Evolutionary conservation across 768 basidiomycete species (phyloP), one percentile per base, ranked within the genome.

Genomic region (Panaeolus papilionaceus): DNA sequence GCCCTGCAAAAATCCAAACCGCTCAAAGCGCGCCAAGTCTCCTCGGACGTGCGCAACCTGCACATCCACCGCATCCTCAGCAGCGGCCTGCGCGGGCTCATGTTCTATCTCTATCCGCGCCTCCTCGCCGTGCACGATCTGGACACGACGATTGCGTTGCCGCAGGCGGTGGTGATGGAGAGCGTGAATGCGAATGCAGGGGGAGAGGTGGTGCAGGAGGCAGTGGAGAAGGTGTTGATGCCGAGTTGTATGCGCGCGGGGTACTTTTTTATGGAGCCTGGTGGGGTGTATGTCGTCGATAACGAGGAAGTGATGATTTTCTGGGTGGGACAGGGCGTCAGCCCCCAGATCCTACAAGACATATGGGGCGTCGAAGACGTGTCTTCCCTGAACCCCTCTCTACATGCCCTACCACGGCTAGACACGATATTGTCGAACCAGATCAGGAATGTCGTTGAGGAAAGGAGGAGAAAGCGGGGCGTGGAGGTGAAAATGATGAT

Each of bases 31-130:
- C 89, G 93, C 16, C 90, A 88, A 71, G 96, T 99, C 62, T 90
- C 92, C 6, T 91, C 95, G n/a, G 98, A 99, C 73, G 95, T 96
- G 11, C 91, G 98, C 63, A 94, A 95, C 71, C 92, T 91, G 74
- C 86, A 92, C 73, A 89, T 90, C 62, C 92, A 96, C 70, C 86
- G 88, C 71, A 83, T 98, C 61, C 85, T 88, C 69, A 87, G 89
- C 0, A 87, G 91, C 82, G 82, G 88, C 64, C 88, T 92, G 10
- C 88, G 92, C 18, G 81, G 81, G 42, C 85, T 91, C 10, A 87
- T 97, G 76, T 88, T 89, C 67, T 83, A 93, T 70, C 85, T 99
- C 14, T 99, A 99, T 78, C 98, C 98, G 6, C 87, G 89, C 23
- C 81, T 99, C 68, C 81, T 98, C 38, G 94, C 96, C 3, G 80